A percentile compares a stretch with the other conserved stretches of the same genome.
phyloP scores from a whole-genome alignment of 2,329 filamentous ascomycete genomes.

The Cytospora chrysosperma region DNA sequence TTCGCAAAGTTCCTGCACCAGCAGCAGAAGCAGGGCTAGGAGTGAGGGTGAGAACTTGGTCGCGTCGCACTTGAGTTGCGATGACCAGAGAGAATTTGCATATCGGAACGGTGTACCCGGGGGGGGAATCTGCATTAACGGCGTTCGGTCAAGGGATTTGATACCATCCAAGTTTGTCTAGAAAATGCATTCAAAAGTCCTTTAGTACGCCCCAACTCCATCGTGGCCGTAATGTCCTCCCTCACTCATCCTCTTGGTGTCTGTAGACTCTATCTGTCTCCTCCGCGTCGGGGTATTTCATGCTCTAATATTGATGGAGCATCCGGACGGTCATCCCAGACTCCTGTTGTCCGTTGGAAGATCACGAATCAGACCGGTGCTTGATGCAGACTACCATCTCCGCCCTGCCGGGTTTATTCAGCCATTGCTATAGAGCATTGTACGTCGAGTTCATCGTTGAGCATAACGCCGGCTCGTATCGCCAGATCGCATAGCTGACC shows the following conservation, averaged over 20 bases:
- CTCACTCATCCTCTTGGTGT: neutral
- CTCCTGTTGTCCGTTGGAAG: neutral
- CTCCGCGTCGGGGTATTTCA: neutral
- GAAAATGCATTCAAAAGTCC: constrained; percentile 18
- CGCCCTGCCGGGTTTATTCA: neutral
- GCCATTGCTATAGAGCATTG: neutral
- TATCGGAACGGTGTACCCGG: constrained; percentile 8
- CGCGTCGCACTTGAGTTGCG: neutral
- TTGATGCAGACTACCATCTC: neutral
- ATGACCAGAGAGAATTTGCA: constrained; percentile 29
- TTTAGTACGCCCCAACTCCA: constrained; percentile 23
- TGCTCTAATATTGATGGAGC: neutral
- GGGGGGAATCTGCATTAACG: constrained; percentile 26
- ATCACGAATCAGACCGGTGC: neutral
- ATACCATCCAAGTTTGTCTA: constrained; percentile 28
- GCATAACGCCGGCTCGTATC: neutral
- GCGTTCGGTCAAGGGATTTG: constrained; percentile 29
- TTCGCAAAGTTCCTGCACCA: constrained; percentile 60
- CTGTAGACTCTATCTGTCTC: neutral
- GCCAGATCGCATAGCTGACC: neutral
- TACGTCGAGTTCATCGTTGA: neutral
- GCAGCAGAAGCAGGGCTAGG: constrained; percentile 31
- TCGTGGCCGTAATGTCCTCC: neutral
- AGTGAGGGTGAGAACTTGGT: neutral
- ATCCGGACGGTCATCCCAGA: neutral